These are phyloP conservation scores for Plasmodium fragile DNA, from an alignment of 169 alveolate species.

Conservation along the genomic window DNA sequence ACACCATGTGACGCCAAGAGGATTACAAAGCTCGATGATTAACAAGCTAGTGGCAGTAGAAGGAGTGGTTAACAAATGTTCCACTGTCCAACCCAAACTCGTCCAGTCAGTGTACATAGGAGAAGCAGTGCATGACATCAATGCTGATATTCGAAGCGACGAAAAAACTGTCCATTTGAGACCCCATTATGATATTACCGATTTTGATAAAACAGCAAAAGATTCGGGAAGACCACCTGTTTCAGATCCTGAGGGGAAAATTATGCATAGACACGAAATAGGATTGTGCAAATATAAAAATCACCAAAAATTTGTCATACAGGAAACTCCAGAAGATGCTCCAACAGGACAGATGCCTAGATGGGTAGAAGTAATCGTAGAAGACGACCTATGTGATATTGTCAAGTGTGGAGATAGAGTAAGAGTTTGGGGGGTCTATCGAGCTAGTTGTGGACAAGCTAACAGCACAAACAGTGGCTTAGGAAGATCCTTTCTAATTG, in stretches of 20 bases:
- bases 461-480: conserved; percentile 89
- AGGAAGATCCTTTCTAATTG: conserved; percentile 93
- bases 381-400: conserved; percentile 93
- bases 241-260: conserved; percentile 83
- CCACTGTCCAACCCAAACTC: conserved; percentile 94
- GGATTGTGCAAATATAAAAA: conserved; percentile 96
- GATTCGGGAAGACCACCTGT: conserved; percentile 85
- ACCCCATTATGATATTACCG: conserved; percentile 85
- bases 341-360: conserved; percentile 99
- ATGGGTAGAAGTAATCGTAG: conserved; percentile 94
- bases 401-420: conserved; percentile 92
- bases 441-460: conserved; percentile 89
- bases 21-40: conserved; percentile 92
- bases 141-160: conserved; percentile 80
- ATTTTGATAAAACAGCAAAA: conserved; percentile 79
- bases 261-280: conserved; percentile 90
- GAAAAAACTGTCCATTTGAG: conserved; percentile 90
- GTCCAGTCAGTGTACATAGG: conserved; percentile 93
- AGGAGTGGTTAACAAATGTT: conserved; percentile 97
- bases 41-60: conserved; percentile 95
- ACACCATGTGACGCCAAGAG: conserved; percentile 98
- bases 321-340: conserved; percentile 98
- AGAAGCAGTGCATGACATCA: conserved; percentile 89
- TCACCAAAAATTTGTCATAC: conserved; percentile 93
- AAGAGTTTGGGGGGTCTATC: conserved; percentile 97